Evolutionary conservation across 1,139 yeast genomes (phyloP).

Genomic region (Pneumocystis oryctolagi): DNA sequence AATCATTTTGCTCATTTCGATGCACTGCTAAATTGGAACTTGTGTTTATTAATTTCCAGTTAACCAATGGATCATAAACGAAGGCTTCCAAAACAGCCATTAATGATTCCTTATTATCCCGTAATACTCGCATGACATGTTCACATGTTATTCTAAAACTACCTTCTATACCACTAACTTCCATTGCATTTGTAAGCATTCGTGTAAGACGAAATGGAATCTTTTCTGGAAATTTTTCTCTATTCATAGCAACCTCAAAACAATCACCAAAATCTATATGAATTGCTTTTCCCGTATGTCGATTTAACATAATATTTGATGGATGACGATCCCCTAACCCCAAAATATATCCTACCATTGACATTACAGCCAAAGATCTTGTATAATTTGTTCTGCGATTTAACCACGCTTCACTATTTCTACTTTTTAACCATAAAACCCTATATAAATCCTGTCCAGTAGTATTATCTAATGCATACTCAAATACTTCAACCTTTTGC

Average conservation of each 20-base stretch:
- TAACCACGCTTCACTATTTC: slow-evolving; percentile 94
- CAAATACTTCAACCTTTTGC: slow-evolving; percentile 91
- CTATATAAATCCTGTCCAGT: slow-evolving; percentile 92
- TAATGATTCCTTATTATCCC: slow-evolving; percentile 87
- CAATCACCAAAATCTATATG: slow-evolving; percentile 99
- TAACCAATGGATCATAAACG: slow-evolving; percentile 95
- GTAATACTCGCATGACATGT: slow-evolving; percentile 84
- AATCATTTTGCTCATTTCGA: slow-evolving; percentile 53
- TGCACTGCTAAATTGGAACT: slow-evolving; percentile 44
- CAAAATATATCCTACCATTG: slow-evolving; percentile 91
- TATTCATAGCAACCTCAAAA: slow-evolving; percentile 90
- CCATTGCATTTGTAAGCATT: slow-evolving; percentile 97
- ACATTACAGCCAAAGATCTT: slow-evolving; percentile 91
- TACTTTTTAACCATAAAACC: slow-evolving; percentile 88
- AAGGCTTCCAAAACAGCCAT: slow-evolving; percentile 98
- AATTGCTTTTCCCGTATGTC: slow-evolving; percentile 84
- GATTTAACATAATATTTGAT: slow-evolving; percentile 85
- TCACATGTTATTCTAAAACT: slow-evolving; percentile 93
- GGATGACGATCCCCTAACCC: slow-evolving; percentile 98
- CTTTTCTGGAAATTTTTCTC: slow-evolving; percentile 95
- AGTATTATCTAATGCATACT: slow-evolving; percentile 88
- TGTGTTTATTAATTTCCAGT: slow-evolving; percentile 67
- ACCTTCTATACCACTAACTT: slow-evolving; percentile 96
- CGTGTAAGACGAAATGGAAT: slow-evolving; percentile 94
- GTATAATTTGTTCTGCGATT: slow-evolving; percentile 95